Conservation (phyloP, 306 rosid species). For the Macrotyloma uniflorum region DNA sequence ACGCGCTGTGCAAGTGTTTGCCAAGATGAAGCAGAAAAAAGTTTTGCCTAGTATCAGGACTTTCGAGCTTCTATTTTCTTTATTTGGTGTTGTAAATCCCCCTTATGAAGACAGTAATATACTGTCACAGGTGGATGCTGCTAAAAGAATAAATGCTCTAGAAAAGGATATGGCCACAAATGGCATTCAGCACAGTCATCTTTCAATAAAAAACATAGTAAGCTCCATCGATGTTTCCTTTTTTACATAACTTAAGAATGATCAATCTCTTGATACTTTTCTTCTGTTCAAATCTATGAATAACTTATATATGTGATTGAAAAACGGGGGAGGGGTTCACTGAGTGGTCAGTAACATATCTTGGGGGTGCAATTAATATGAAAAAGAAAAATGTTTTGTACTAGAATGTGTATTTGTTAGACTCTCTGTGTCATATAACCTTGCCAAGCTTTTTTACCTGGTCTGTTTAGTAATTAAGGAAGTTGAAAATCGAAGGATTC, state of each 20-base stretch:
- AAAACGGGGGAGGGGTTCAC: background rate
- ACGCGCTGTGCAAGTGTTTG: constrained; percentile 67
- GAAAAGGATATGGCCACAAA: constrained; percentile 72
- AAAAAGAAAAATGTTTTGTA: background rate
- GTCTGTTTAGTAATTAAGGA: constrained; percentile 10
- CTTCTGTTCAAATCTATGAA: constrained; percentile 2
- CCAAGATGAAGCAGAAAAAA: constrained; percentile 70
- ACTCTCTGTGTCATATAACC: background rate
- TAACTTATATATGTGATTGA: constrained; percentile 20
- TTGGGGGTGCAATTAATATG: constrained; percentile 7
- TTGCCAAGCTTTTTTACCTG: background rate
- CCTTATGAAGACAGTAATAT: constrained; percentile 71
- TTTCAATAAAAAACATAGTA: constrained; percentile 73
- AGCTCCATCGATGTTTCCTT: constrained; percentile 34
- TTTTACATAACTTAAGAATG: constrained; percentile 36
- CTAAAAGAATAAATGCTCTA: constrained; percentile 70
- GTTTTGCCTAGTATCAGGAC: constrained; percentile 71
- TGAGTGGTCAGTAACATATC: background rate
- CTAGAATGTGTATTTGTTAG: constrained; percentile 7
- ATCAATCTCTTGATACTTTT: constrained; percentile 23
- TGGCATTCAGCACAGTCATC: constrained; percentile 70
- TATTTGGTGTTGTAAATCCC: constrained; percentile 80
- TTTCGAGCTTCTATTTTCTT: constrained; percentile 69
- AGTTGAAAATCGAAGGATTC: background rate
- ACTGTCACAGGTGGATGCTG: constrained; percentile 64